Conservation (phyloP, 139 green algal species). For the Picochlorum sp. region DNA sequence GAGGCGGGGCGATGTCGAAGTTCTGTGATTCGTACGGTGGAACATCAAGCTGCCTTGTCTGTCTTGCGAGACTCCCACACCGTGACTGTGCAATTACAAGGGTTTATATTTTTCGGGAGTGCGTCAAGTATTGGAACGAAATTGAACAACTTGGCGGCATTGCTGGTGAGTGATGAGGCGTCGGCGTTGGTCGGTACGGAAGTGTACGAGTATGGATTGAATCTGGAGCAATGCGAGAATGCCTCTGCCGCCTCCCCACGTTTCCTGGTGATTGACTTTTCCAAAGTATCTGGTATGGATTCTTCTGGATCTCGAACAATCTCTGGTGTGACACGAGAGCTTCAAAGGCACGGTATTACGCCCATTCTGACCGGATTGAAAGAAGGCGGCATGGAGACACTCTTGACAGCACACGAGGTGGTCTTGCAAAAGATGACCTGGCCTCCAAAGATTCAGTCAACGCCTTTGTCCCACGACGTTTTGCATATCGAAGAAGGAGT, state of each 20-base stretch:
- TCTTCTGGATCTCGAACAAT: conserved; percentile 24
- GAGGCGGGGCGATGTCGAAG: conserved; percentile 29
- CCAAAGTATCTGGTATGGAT: conserved; percentile 19
- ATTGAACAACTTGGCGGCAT: conserved; percentile 17
- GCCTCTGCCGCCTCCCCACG: conserved; percentile 10
- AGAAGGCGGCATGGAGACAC: neutral
- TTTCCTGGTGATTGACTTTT: conserved; percentile 28
- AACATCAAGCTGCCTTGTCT: conserved; percentile 32
- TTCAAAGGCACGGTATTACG: conserved; percentile 16
- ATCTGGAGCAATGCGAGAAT: conserved; percentile 5
- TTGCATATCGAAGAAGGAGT: neutral
- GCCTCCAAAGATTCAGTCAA: conserved; percentile 15
- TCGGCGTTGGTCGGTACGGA: conserved; percentile 2
- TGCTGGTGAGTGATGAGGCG: conserved; percentile 14
- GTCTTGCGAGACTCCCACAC: conserved; percentile 31
- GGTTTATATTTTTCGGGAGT: conserved; percentile 79
- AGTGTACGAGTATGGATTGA: conserved; percentile 6
- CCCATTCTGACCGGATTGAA: conserved; percentile 13
- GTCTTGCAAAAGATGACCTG: conserved; percentile 10
- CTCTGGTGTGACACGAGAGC: conserved; percentile 4
- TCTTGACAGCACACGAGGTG: conserved; percentile 22
- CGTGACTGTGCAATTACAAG: conserved; percentile 44
- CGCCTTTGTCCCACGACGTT: too few species aligned
- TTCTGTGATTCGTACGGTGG: conserved; percentile 35
- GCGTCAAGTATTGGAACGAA: conserved; percentile 16